These are phyloP conservation scores for Phytopythium sindhum DNA, from an alignment of 352 stramenopile genomes.

Conservation along the genomic window DNA sequence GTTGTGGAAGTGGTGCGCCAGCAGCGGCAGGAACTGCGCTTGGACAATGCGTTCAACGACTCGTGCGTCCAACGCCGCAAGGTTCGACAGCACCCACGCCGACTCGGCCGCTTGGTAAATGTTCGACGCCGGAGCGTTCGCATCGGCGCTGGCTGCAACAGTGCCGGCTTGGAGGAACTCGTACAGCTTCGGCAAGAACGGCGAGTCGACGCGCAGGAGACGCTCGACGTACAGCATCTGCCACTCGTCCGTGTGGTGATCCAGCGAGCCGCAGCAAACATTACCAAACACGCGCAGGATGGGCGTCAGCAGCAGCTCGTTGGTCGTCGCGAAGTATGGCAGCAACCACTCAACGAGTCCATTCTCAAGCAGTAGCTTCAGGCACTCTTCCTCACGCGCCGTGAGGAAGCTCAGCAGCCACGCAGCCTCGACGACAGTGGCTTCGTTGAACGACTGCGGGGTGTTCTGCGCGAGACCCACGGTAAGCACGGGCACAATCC, in stretches of 20 bases:
- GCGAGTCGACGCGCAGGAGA: constrained; percentile 38
- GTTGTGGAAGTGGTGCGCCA: constrained; percentile 54
- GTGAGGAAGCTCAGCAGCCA: constrained; percentile 89
- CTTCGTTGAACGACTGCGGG: constrained; percentile 34
- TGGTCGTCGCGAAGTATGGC: constrained; percentile 52
- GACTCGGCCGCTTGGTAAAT: constrained; percentile 54
- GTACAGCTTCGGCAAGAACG: constrained; percentile 54
- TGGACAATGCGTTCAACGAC: constrained; percentile 60
- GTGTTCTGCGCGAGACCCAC: constrained; percentile 31
- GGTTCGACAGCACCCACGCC: constrained; percentile 77
- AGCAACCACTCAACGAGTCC: constrained; percentile 49
- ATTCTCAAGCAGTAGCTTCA: constrained; percentile 64
- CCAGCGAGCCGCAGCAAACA: constrained; percentile 61
- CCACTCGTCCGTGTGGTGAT: constrained; percentile 76
- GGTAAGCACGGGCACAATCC: constrained; percentile 48
- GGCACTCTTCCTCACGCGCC: constrained; percentile 66
- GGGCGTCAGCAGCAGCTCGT: constrained; percentile 67
- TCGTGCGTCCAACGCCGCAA: constrained; percentile 48
- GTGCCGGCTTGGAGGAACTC: constrained; percentile 44
- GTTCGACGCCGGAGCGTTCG: constrained; percentile 22
- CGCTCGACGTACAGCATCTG: constrained; percentile 56
- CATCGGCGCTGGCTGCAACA: constrained; percentile 9
- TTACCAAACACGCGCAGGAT: constrained; percentile 79
- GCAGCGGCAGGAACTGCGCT: constrained; percentile 46
- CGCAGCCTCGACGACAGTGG: constrained; percentile 69